phyloP scores from a whole-genome alignment of 371 early-diverging fungal species.

The Chytridium lagenaria region DNA sequence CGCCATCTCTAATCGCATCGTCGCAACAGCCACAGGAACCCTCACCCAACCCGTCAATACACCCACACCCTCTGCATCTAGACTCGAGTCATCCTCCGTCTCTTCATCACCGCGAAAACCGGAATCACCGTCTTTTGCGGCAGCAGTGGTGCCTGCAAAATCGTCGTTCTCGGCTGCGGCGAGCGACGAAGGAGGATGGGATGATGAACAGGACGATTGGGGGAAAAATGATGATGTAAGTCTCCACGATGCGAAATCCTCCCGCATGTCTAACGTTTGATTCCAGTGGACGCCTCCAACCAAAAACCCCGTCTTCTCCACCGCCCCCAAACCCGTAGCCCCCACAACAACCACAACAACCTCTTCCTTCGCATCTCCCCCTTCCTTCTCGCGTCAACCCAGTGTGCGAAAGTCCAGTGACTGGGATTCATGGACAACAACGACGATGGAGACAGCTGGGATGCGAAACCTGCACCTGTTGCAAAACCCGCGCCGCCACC shows the following conservation, averaged over 20 bases:
- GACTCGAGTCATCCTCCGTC: background rate
- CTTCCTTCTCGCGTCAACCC: background rate
- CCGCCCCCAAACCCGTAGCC: background rate
- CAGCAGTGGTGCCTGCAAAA: background rate
- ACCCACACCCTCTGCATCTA: background rate
- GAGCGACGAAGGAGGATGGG: background rate
- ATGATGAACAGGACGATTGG: conserved; percentile 8
- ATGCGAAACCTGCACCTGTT: conserved; percentile 10
- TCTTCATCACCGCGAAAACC: background rate
- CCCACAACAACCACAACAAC: background rate
- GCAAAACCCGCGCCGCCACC: background rate
- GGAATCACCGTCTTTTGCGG: background rate
- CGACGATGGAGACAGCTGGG: conserved; percentile 27
- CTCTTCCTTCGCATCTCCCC: background rate
- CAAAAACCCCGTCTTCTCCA: no score
- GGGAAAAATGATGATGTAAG: conserved; percentile 1
- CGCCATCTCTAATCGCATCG: conserved; percentile 60
- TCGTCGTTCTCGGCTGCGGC: background rate
- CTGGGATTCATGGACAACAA: conserved; percentile 16
- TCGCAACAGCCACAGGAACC: conserved; percentile 7
- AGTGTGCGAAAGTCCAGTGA: background rate
- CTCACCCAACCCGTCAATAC: background rate
- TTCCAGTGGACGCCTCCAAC: background rate
- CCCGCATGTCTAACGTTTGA: no score
- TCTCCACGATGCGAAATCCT: background rate